These are phyloP conservation scores for Murraya paniculata DNA, from an alignment of 345 rosid species.

Conservation along the genomic window DNA sequence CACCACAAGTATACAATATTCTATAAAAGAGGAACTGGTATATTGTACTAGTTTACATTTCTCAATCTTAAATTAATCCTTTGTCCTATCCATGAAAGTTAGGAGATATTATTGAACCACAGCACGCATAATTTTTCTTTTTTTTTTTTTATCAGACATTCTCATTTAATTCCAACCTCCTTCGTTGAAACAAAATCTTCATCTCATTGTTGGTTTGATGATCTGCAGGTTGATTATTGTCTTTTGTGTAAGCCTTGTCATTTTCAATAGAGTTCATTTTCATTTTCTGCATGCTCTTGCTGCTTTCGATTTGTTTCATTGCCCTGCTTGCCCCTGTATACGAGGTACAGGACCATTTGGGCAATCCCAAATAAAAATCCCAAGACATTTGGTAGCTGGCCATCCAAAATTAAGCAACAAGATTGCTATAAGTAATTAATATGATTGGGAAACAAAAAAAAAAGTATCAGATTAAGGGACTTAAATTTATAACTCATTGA, in stretches of 20 bases:
- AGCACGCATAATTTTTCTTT: too few relatives aligned
- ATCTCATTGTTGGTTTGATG: neutral
- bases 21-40: neutral
- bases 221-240: neutral
- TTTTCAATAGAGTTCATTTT: neutral
- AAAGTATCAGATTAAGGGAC: neutral
- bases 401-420: slow-evolving; percentile 2
- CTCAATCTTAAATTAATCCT: neutral
- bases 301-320: slow-evolving; percentile 12
- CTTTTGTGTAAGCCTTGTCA: neutral
- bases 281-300: neutral
- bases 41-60: neutral
- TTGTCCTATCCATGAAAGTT: too few relatives aligned
- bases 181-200: neutral
- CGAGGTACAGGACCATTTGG: slow-evolving; percentile 69
- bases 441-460: neutral
- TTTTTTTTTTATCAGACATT: too few relatives aligned
- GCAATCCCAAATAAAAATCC: slow-evolving; percentile 57
- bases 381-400: slow-evolving; percentile 52
- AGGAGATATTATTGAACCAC: too few relatives aligned
- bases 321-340: slow-evolving; percentile 40
- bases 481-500: too few relatives aligned
- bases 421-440: neutral
- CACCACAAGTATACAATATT: neutral
- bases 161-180: neutral